These are phyloP conservation scores for Erythrophleum fordii DNA, from an alignment of 306 rosid genomes.

Conservation along the genomic window DNA sequence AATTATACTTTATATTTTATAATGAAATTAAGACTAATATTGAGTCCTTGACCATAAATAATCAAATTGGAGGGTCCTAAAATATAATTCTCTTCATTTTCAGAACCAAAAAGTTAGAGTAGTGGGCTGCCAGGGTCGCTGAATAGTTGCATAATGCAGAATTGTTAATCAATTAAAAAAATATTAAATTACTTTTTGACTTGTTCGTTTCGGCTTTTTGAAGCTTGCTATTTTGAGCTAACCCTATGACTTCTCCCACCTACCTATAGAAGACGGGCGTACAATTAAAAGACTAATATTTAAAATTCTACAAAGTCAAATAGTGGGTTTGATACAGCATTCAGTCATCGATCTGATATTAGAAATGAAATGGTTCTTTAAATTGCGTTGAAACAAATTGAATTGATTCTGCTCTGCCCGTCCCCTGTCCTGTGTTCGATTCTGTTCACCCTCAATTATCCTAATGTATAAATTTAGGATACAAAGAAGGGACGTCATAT, in stretches of 20 bases:
- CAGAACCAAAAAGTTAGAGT: not conserved
- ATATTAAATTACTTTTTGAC: slow-evolving; percentile 3
- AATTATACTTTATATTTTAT: not conserved
- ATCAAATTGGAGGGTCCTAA: not conserved
- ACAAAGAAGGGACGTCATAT: too few species aligned
- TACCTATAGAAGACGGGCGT: slow-evolving; percentile 3
- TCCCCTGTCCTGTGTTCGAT: not conserved
- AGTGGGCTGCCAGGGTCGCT: slow-evolving; percentile 37
- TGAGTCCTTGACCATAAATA: not conserved
- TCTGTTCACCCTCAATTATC: not conserved
- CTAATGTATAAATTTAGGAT: not conserved
- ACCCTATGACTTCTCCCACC: slow-evolving; percentile 43
- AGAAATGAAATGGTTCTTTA: not conserved
- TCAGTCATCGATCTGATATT: not conserved
- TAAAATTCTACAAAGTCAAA: not conserved
- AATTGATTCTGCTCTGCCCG: not conserved
- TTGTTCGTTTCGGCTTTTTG: slow-evolving; percentile 1
- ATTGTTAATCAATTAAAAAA: slow-evolving; percentile 12
- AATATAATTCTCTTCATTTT: not conserved
- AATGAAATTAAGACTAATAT: not conserved
- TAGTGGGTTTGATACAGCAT: not conserved
- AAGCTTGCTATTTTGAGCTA: slow-evolving; percentile 34
- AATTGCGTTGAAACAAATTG: not conserved
- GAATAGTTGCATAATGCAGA: not conserved
- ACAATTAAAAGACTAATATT: not conserved